phyloP scores from a whole-genome alignment of 352 stramenopile species.

The Phytopythium sindhum region DNA sequence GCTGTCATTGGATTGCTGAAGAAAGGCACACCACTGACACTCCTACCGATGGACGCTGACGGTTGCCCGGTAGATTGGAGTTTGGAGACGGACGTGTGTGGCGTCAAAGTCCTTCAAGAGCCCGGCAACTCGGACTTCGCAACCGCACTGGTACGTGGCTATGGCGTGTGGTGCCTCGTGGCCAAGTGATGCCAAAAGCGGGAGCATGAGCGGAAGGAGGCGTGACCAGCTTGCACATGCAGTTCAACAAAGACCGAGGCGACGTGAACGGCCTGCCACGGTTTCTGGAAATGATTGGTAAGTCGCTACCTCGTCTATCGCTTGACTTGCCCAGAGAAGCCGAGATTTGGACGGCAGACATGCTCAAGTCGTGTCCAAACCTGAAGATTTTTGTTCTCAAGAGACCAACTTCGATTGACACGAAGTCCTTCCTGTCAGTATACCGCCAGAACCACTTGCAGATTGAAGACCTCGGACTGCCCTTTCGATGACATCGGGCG shows the following conservation, averaged over 20 bases:
- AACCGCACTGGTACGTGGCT: neutral
- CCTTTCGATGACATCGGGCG: neutral
- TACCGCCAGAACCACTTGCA: neutral
- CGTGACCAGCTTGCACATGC: neutral
- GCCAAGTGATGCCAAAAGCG: neutral
- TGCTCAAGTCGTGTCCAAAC: neutral
- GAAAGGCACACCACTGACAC: neutral
- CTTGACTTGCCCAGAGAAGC: neutral
- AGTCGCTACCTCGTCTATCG: neutral
- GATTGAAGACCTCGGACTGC: constrained; percentile 1
- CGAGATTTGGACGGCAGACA: neutral
- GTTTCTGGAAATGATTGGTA: neutral
- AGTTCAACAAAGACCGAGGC: neutral
- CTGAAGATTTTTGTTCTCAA: neutral
- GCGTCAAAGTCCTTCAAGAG: neutral
- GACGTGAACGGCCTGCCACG: neutral
- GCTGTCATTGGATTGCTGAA: neutral
- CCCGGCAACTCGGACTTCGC: neutral
- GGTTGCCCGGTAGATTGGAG: neutral
- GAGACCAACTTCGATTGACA: neutral
- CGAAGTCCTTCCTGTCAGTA: neutral
- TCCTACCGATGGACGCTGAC: neutral
- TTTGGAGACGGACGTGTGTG: neutral
- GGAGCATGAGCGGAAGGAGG: neutral
- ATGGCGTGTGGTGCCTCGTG: neutral